Base-by-base conservation (phyloP, 2,329 filamentous ascomycete species). In the Tothia fuscella region DNA sequence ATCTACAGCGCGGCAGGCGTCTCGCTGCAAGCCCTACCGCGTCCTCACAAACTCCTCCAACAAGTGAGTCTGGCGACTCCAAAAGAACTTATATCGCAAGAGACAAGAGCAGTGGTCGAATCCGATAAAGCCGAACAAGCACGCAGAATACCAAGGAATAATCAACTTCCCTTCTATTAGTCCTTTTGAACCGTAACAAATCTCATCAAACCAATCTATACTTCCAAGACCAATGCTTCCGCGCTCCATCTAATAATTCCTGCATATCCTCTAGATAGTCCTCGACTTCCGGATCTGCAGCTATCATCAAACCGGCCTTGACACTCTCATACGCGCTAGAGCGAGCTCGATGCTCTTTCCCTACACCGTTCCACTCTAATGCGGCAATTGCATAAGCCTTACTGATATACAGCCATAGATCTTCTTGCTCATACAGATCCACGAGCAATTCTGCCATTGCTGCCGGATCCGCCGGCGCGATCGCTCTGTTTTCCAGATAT, bases 291-390 rank as follows among this genome's bases (percentile, higher is more conserved):
- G 5, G 19, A 35, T 2, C 16, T 34, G 12, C 3, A 20, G 19
- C 6, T 6, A 7, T 13, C 16, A 19, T 20, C 6, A 35, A 13
- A 21, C 32, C 32, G 24, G 32, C 32, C 32, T 21, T 21, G 16
- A 35, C 9, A 35, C 32, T 35, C 9, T n/a, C 10, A 21, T 35
- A 35, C 9, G 32, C 32, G 19, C 32, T 21, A 7, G 32, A 35
- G 16, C 32, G 32, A 21, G 32, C 32, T 21, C 14, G 32, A 35
- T 20, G 24, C 32, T 35, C 49, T 30, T 61, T 51, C 0, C 60
- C 60, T 1, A 59, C 47, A 7, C 56, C 60, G 44, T 62, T 62
- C 46, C 57, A 62, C 36, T 63, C 62, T n/a, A 62, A 46, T 2
- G 61, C 59, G 12, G 61, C 60, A 14, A 64, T 49, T 9, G 35